A percentile compares a stretch with the other conserved stretches of the same genome.
Evolutionary conservation across 2,329 filamentous ascomycete genomes (phyloP).

Genomic region (Thielaviopsis euricoi): DNA sequence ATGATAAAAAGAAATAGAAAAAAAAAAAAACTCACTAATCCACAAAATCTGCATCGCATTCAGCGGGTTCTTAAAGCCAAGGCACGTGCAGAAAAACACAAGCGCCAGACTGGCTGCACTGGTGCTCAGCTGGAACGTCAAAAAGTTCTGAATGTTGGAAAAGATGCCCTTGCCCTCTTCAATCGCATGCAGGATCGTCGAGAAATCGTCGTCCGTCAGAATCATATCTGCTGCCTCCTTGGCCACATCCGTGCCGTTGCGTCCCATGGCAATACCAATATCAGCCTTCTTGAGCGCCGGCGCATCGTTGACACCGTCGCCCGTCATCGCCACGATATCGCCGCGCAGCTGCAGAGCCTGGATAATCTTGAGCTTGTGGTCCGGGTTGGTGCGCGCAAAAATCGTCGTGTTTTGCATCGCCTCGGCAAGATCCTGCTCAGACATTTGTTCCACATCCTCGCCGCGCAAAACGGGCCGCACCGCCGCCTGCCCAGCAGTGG

Average conservation of each 20-base stretch:
- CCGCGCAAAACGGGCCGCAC: slow-evolving; percentile 64
- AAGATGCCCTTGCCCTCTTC: slow-evolving; percentile 99
- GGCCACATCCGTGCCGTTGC: slow-evolving; percentile 86
- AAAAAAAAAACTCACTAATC: slow-evolving; percentile 65
- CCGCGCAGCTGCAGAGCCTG: slow-evolving; percentile 77
- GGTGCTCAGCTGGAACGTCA: slow-evolving; percentile 95
- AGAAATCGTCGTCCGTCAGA: slow-evolving; percentile 75
- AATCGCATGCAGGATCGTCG: slow-evolving; percentile 83
- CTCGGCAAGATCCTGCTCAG: slow-evolving; percentile 63
- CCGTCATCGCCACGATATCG: slow-evolving; percentile 97
- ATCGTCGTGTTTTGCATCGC: slow-evolving; percentile 83
- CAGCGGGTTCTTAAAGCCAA: slow-evolving; percentile 86
- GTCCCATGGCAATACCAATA: slow-evolving; percentile 95
- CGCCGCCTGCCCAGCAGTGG: slow-evolving; percentile 35
- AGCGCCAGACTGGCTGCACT: slow-evolving; percentile 84
- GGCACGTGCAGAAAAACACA: slow-evolving; percentile 78
- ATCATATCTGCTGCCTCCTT: slow-evolving; percentile 96
- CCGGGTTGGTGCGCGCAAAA: slow-evolving; percentile 88
- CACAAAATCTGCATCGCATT: slow-evolving; percentile 99
- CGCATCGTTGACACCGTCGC: slow-evolving; percentile 94
- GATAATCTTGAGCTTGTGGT: slow-evolving; percentile 97
- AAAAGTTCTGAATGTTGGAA: slow-evolving; percentile 98
- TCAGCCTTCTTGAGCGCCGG: slow-evolving; percentile 93
- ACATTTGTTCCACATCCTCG: slow-evolving; percentile 88
- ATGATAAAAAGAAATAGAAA: too few relatives aligned